phyloP scores from a whole-genome alignment of 2,329 filamentous ascomycete species.

The Rhexocercosporidium sp. region DNA sequence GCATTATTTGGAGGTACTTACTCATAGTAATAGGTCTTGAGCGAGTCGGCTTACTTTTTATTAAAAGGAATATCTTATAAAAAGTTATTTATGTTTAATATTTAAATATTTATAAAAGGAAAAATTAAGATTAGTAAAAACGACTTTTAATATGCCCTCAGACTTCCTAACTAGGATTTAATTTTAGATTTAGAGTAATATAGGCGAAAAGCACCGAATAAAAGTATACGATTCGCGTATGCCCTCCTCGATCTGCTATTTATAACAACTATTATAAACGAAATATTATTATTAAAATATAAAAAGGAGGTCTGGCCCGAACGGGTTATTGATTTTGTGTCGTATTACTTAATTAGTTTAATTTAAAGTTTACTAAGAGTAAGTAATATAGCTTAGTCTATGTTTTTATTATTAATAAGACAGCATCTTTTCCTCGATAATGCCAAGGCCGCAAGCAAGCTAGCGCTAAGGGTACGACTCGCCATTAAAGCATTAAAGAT shows the following conservation, averaged over 20 bases:
- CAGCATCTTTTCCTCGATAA: conserved; percentile 16
- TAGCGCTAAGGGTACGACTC: conserved; percentile 15
- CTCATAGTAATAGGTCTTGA: conserved; percentile 18
- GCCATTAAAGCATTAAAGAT: conserved; percentile 4
- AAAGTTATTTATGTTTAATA: conserved; percentile 14
- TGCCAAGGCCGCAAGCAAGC: conserved; percentile 14
- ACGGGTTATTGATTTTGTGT: conserved; percentile 10
- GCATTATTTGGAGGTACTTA: conserved; percentile 17
- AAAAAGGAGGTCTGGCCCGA: conserved; percentile 13
- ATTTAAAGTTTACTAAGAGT: conserved; percentile 16
- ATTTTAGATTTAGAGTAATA: conserved; percentile 18
- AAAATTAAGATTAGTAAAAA: conserved; percentile 15
- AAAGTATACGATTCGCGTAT: conserved; percentile 7
- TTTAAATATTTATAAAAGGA: conserved; percentile 18
- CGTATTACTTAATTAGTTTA: conserved; percentile 15
- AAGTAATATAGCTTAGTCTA: background rate
- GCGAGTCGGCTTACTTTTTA: conserved; percentile 17
- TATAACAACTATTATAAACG: conserved; percentile 12
- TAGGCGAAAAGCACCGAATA: conserved; percentile 8
- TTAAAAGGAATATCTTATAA: conserved; percentile 20
- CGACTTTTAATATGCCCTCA: background rate
- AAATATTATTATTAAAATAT: conserved; percentile 17
- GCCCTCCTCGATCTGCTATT: conserved; percentile 17
- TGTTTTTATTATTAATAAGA: conserved; percentile 4
- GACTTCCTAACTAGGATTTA: conserved; percentile 11